Evolutionary conservation across 2,329 filamentous ascomycete species (phyloP).

Genomic region (Aspergillus floridensis): DNA sequence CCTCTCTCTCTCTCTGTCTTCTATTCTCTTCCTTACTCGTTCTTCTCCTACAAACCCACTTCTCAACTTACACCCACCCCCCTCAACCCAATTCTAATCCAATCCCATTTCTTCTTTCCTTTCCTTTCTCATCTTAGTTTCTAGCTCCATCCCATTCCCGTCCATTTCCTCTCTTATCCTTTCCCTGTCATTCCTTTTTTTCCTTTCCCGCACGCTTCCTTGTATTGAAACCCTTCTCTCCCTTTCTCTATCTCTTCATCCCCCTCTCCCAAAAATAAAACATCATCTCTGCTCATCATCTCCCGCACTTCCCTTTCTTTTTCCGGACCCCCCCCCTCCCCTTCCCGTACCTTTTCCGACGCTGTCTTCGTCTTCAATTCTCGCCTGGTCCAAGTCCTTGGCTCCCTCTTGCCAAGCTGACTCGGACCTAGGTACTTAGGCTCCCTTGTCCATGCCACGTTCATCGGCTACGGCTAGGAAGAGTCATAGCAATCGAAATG

Average conservation of each 20-base stretch:
- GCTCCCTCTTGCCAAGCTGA: constrained; percentile 50
- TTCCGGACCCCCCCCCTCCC: constrained; percentile 4
- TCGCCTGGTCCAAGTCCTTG: constrained; percentile 47
- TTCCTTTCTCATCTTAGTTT: constrained; percentile 16
- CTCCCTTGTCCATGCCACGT: constrained; percentile 50
- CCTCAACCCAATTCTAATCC: background rate
- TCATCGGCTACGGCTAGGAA: constrained; percentile 49
- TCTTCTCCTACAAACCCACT: constrained; percentile 13
- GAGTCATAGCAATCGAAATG: constrained; percentile 72
- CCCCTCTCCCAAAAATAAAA: background rate
- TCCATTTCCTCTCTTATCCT: constrained; percentile 11
- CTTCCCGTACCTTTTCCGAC: constrained; percentile 9
- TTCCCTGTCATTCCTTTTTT: constrained; percentile 11
- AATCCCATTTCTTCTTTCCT: constrained; percentile 15
- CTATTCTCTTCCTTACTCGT: constrained; percentile 10
- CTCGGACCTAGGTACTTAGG: constrained; percentile 43
- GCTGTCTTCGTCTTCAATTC: constrained; percentile 24
- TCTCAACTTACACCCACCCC: background rate
- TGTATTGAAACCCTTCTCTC: background rate
- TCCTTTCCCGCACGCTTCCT: constrained; percentile 16
- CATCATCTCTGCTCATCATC: background rate
- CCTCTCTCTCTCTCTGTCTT: background rate
- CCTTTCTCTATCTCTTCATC: constrained; percentile 1
- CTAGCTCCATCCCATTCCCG: constrained; percentile 3
- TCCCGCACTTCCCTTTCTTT: background rate